These are phyloP conservation scores for Meredithiella fracta DNA, from an alignment of 2,329 filamentous ascomycete species.

Conservation along the genomic window DNA sequence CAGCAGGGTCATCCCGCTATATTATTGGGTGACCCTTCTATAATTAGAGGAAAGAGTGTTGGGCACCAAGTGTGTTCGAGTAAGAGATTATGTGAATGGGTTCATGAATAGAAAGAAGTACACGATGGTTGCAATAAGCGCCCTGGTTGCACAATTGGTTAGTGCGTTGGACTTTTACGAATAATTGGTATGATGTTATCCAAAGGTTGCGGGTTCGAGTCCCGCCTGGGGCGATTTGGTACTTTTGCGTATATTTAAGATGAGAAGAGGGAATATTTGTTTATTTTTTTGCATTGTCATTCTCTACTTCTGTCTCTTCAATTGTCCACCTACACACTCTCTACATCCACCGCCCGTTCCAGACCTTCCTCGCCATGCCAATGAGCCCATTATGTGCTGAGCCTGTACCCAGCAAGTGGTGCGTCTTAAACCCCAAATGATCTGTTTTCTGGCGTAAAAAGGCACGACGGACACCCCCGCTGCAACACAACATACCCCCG, in stretches of 20 bases:
- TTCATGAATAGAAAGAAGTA: neutral
- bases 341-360: neutral
- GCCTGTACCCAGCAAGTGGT: neutral
- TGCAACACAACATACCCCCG: neutral
- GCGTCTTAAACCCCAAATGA: neutral
- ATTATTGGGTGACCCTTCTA: too few species aligned
- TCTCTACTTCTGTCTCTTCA: too few species aligned
- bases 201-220: constrained; percentile 17
- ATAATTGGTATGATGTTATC: constrained; percentile 9
- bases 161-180: constrained; percentile 17
- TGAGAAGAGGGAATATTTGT: neutral
- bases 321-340: neutral
- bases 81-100: neutral
- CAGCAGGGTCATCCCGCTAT: too few species aligned
- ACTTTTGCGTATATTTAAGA: neutral
- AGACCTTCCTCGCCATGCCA: neutral
- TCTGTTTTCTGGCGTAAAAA: neutral
- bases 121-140: neutral
- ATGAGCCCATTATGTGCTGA: neutral
- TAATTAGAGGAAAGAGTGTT: too few species aligned
- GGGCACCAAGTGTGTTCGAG: too few species aligned
- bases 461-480: neutral
- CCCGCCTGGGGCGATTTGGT: constrained; percentile 15
- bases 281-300: neutral
- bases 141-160: constrained; percentile 17